Percentiles rank a stretch among this genome's conserved stretches.
Conservation (phyloP, 2,329 filamentous ascomycete species). For the Trichophyton simii region DNA sequence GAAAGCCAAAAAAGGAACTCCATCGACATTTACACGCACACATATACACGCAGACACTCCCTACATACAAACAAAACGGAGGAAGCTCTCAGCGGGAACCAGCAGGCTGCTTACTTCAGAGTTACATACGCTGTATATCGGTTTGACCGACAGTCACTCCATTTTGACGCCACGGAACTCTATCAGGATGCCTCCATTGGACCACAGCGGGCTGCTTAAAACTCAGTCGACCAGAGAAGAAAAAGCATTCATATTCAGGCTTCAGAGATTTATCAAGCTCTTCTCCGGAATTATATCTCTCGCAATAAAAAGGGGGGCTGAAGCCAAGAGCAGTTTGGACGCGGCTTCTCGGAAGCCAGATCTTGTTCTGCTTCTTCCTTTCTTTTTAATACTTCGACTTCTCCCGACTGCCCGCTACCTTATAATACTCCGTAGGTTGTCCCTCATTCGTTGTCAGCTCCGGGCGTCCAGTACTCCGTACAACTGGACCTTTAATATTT, state of each 20-base stretch:
- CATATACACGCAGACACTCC: no score
- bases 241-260: neutral
- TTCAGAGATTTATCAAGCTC: neutral
- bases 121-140: neutral
- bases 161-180: conserved; percentile 1
- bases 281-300: neutral
- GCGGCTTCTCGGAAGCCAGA: neutral
- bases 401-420: neutral
- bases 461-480: neutral
- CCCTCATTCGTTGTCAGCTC: neutral
- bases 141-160: neutral
- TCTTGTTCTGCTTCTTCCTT: neutral
- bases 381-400: neutral
- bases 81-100: neutral
- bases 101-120: neutral
- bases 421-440: neutral
- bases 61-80: neutral
- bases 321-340: neutral
- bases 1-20: neutral
- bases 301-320: conserved; percentile 1
- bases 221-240: neutral
- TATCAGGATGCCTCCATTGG: conserved; percentile 1
- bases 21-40: neutral
- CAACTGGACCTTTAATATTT: neutral
- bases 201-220: neutral